phyloP scores from a whole-genome alignment of 1,139 yeast species.

The Yamadazyma membranifaciens region DNA sequence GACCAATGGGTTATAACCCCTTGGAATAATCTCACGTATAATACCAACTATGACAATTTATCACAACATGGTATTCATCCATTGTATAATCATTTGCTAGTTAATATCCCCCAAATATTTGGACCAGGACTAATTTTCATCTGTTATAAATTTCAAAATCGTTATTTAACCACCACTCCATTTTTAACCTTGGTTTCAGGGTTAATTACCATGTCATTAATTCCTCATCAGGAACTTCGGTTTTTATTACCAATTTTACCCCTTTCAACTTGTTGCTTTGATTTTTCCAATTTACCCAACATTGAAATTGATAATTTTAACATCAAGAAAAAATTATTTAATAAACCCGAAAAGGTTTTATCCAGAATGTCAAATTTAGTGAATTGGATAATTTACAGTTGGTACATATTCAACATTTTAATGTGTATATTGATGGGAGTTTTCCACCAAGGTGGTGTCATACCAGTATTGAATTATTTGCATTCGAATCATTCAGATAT shows the following conservation, averaged over 20 bases:
- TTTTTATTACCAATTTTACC: slow-evolving; percentile 81
- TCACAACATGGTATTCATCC: slow-evolving; percentile 84
- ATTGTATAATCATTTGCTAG: slow-evolving; percentile 65
- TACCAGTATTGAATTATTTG: slow-evolving; percentile 56
- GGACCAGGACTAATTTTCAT: slow-evolving; percentile 69
- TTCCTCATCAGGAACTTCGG: slow-evolving; percentile 91
- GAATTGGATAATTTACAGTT: slow-evolving; percentile 32
- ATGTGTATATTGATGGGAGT: slow-evolving; percentile 72
- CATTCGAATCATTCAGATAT: slow-evolving; percentile 10
- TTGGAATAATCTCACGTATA: slow-evolving; percentile 71
- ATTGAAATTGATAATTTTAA: slow-evolving; percentile 4
- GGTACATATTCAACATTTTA: slow-evolving; percentile 65
- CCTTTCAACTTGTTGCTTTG: slow-evolving; percentile 61
- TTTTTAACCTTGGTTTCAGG: slow-evolving; percentile 66
- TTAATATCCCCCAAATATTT: slow-evolving; percentile 74
- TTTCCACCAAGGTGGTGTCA: slow-evolving; percentile 87
- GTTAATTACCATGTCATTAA: slow-evolving; percentile 54
- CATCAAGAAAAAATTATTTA: slow-evolving; percentile 9
- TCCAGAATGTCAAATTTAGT: slow-evolving; percentile 12
- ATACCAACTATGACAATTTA: slow-evolving; percentile 56
- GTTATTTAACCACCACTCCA: slow-evolving; percentile 47
- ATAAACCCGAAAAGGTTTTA: slow-evolving; percentile 14
- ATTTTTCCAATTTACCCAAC: slow-evolving; percentile 24
- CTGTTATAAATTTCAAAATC: slow-evolving; percentile 25
- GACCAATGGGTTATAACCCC: slow-evolving; percentile 60